Evolutionary conservation across 345 rosid genomes (phyloP), one percentile per base, ranked within the genome.

Genomic region (Gossypium stocksii): DNA sequence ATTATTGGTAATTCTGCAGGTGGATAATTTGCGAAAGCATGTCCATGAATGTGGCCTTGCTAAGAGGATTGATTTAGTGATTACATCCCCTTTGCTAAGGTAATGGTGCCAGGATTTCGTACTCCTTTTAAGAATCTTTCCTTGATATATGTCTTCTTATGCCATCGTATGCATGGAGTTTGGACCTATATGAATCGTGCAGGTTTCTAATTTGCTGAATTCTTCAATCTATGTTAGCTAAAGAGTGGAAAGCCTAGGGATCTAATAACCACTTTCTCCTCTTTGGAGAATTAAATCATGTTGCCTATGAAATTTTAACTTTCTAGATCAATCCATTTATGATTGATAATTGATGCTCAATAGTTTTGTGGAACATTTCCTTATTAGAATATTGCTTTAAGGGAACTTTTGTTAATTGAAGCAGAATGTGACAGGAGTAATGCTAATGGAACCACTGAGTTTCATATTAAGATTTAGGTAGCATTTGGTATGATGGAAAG

Each of bases 1-100:
- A 3, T 73, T 81, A 51, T 29, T 45, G 16, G 19, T 20, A 65
- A 59, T 84, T 54, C 77, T 77, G 41, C 82, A 95, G 99, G 97
- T 93, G 49, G 93, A 89, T 54, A 83, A 86, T 85, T 82, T 95
- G 86, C 93, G 91, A 65, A 93, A 88, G 85, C 99, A 95, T 83
- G 98, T 93, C 72, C 96, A 57, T 23, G 78, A 85, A 4, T 80
- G 80, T 81, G 96, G 93, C 79, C 97, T 95, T 56, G 79, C 79
- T 78, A 90, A 89, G 87, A 86, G 86, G 85, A 77, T 93, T 71
- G 99, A 93, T 54, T 76, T 95, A 82, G 99, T 95, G 73, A 81
- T 95, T 71, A 60, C 83, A 1, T 93, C 99, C 57, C 98, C 99
- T 19, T 61, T 95, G 77, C 76, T 91, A 77, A 89, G 99, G 99